Base-by-base conservation (phyloP, 2,329 filamentous ascomycete species). In the Trichoderma koningii region DNA sequence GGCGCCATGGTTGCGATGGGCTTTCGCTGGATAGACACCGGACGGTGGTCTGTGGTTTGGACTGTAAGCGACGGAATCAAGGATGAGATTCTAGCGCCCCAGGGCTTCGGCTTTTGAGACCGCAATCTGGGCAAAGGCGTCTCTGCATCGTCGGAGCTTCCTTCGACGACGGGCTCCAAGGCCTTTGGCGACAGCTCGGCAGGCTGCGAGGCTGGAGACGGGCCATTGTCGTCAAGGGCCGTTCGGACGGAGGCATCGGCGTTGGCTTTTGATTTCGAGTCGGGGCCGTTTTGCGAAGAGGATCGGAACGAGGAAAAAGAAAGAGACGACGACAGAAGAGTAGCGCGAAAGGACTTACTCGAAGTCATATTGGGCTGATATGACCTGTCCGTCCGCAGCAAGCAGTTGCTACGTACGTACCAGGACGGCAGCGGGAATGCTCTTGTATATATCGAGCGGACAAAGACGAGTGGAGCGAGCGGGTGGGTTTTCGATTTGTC, bases 281-380 rank as follows among this genome's bases (percentile, higher is more conserved):
- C 64, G 21, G 64, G 41, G 26, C 60, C 55, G 50, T 68, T 69
- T 51, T 73, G 71, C 65, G 72, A 68, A 59, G 73, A 70, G 63
- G 72, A 71, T 63, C 71, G 67, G 72, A 71, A 51, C 71, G 52
- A 75, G 66, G 65, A 72, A 70, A 68, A 72, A 73, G 71, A 79
- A 74, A 68, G 77, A 75, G 75, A 75, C 70, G 75, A 73, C 69
- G 75, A 72, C 68, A 79, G 72, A 62, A 75, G 70, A 66, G 74
- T 73, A 61, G 75, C 74, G 72, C 76, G 73, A 70, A 76, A 73
- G 68, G 76, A 80, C 78, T 80, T 81, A 78, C 77, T 77, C 71
- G 79, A 79, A 73, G 78, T 76, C 79, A 81, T 81, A 70, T 71
- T 77, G 76, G 75, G 75, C 72, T 63, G 73, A 73, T 66, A 72